Percentiles rank a stretch among this genome's conserved stretches.
Evolutionary conservation across 148 eudicot species (phyloP).

Genomic region (Chenopodium quinoa): DNA sequence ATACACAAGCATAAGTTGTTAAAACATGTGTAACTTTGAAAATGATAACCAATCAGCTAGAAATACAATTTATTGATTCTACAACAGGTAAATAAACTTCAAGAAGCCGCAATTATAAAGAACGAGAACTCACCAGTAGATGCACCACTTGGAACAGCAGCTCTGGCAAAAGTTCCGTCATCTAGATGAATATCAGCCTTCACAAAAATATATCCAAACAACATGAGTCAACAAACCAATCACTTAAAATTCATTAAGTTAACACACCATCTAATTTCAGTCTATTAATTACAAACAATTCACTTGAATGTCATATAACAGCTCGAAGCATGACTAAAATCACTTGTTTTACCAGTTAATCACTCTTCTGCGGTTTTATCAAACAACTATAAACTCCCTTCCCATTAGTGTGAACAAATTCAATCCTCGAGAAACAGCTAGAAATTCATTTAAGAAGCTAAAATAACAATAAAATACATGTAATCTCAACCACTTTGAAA

Average conservation of each 20-base stretch:
- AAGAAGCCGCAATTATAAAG: not conserved
- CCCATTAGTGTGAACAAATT: not conserved
- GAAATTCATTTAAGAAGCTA: not conserved
- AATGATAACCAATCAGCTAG: not conserved
- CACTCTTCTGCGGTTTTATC: not conserved
- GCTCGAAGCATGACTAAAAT: too few relatives aligned
- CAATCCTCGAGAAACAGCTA: not conserved
- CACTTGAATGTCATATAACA: not conserved
- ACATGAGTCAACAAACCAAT: not conserved
- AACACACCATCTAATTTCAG: not conserved
- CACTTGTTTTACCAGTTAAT: not conserved
- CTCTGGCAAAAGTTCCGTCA: conserved; percentile 66
- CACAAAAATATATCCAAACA: not conserved
- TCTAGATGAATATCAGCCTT: conserved; percentile 70
- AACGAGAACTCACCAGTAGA: conserved; percentile 68
- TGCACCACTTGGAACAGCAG: conserved; percentile 99
- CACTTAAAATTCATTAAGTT: not conserved
- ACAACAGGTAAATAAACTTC: not conserved
- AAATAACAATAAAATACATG: not conserved
- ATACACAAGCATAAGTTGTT: conserved; percentile 6
- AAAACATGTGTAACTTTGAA: not conserved
- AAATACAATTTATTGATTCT: not conserved
- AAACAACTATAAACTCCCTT: not conserved
- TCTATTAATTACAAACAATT: not conserved
- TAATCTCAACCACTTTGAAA: not conserved